Evolutionary conservation across 768 basidiomycete genomes (phyloP), one percentile per base, ranked within the genome.

Genomic region (Suillus cothurnatus): DNA sequence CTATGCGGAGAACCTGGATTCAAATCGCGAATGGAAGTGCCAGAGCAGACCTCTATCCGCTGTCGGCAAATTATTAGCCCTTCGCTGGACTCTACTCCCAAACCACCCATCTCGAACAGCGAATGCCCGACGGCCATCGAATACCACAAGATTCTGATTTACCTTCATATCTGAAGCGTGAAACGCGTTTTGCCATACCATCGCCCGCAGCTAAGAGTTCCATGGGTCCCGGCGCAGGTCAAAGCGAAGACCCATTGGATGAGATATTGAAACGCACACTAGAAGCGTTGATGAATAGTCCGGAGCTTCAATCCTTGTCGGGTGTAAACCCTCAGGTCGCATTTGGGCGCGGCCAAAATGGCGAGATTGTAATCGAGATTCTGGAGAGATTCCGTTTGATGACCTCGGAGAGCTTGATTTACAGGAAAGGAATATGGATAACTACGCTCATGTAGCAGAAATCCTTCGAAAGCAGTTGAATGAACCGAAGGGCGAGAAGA

Each of bases 1-100:
- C 83, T 99, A 23, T 99, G 97, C 73, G 87, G 89, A 65, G 91
- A 97, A 71, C 95, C 95, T 21, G 93, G 95, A 14, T 99, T 99
- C 81, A 91, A 86, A 76, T 91, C 92, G 63, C 86, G 82, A 38
- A 83, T 83, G 56, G 89, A 92, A 68, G 79, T 83, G 45, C 83
- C 82, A 58, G 86, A 88, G 61, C 91, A 93, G 69, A 82, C 88
- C 14, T 78, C 84, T 70, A 89, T 95, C 71, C 88, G 87, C 64
- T 95, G 94, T 76, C 88, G 94, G 56, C 88, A 94, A 77, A 83
- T 95, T 67, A 82, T 94, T 26, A 68, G 73, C 36, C 39, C 67
- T 21, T 55, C 39, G 21, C 36, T 67, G 49, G 71, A 71, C 49
- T 64, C 68, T 23, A 64, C 60, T 12, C 50, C 49, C 60, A 63